Evolutionary conservation across 306 rosid genomes (phyloP).

Genomic region (Ceratonia siliqua): DNA sequence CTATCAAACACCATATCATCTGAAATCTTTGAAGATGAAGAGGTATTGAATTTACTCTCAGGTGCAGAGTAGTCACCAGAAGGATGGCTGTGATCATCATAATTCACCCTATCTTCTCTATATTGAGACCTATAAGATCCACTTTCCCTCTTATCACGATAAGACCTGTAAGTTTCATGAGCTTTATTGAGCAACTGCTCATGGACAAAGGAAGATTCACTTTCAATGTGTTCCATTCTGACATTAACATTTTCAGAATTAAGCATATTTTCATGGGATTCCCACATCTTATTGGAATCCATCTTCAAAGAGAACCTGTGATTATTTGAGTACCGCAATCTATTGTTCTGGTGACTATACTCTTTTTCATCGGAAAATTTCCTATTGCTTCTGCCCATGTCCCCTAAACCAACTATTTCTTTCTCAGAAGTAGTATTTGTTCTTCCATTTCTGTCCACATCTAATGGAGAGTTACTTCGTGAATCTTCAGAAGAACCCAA

Average conservation of each 20-base stretch:
- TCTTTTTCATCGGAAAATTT: slow-evolving; percentile 40
- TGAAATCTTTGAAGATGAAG: slow-evolving; percentile 57
- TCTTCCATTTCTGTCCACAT: slow-evolving; percentile 39
- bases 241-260: slow-evolving; percentile 56
- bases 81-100: slow-evolving; percentile 29
- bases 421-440: slow-evolving; percentile 31
- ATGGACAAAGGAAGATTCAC: slow-evolving; percentile 56
- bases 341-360: slow-evolving; percentile 45
- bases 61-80: slow-evolving; percentile 37
- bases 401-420: slow-evolving; percentile 38
- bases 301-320: slow-evolving; percentile 52
- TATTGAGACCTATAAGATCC: slow-evolving; percentile 37
- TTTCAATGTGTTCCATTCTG: slow-evolving; percentile 54
- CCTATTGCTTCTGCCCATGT: slow-evolving; percentile 22
- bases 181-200: slow-evolving; percentile 52
- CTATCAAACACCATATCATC: slow-evolving; percentile 76
- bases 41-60: slow-evolving; percentile 47
- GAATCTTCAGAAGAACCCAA: slow-evolving; percentile 42
- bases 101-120: slow-evolving; percentile 35
- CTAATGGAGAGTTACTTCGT: slow-evolving; percentile 30
- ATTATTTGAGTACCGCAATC: slow-evolving; percentile 50
- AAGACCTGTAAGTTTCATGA: slow-evolving; percentile 45
- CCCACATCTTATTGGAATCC: slow-evolving; percentile 54
- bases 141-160: slow-evolving; percentile 41
- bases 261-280: slow-evolving; percentile 49